phyloP scores from a whole-genome alignment of 2,329 filamentous ascomycete species.

The Mariannaea elegans region DNA sequence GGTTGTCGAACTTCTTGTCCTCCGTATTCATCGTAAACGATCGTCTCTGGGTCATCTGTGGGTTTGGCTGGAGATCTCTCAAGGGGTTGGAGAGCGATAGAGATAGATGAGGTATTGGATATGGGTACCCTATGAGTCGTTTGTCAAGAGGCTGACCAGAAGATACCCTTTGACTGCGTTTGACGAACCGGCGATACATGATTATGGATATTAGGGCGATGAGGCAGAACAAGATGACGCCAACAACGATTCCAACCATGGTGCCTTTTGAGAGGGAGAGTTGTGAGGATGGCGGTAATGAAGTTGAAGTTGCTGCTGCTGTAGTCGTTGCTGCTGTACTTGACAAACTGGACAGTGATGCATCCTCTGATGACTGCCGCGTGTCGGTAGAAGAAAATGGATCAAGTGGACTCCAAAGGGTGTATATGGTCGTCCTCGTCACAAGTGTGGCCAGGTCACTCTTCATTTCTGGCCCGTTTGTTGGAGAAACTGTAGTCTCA shows the following conservation, averaged over 20 bases:
- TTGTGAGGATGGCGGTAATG: background rate
- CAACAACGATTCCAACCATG: background rate
- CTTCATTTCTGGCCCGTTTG: too few species aligned
- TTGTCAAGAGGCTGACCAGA: background rate
- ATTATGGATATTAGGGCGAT: background rate
- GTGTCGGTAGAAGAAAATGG: too few species aligned
- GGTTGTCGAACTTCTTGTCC: too few species aligned
- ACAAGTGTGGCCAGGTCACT: too few species aligned
- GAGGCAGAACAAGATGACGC: background rate
- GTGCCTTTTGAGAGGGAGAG: background rate
- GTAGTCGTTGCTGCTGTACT: background rate
- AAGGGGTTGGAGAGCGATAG: background rate
- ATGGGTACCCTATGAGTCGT: conserved; percentile 12
- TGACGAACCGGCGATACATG: background rate
- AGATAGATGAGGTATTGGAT: conserved; percentile 5
- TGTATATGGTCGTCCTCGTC: too few species aligned
- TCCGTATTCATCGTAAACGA: background rate
- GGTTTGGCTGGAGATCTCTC: background rate
- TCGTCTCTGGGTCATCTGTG: background rate
- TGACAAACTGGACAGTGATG: too few species aligned
- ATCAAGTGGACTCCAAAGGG: too few species aligned
- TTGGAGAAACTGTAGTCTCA: too few species aligned
- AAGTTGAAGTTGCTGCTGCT: background rate
- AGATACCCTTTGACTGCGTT: background rate
- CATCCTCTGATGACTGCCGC: too few species aligned